Conservation (phyloP, 805 yeast genomes). For the Komagataella ulmi region DNA sequence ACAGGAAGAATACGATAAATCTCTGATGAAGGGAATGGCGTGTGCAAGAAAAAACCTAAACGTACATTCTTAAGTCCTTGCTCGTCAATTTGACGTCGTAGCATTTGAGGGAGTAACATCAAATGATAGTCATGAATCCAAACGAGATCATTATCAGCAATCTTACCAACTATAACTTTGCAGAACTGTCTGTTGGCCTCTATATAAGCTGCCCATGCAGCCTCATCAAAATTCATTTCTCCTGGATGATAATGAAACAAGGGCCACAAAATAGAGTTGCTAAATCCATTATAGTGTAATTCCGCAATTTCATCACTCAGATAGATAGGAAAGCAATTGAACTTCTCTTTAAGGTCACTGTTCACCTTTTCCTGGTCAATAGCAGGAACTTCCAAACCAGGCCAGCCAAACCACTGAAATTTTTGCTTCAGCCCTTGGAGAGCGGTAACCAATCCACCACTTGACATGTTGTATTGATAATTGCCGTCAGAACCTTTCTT, state of each 20-base stretch:
- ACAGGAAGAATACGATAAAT: slow-evolving; percentile 94
- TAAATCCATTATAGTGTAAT: slow-evolving; percentile 91
- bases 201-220: slow-evolving; percentile 95
- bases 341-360: slow-evolving; percentile 57
- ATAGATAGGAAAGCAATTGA: slow-evolving; percentile 85
- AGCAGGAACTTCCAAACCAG: slow-evolving; percentile 78
- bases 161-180: slow-evolving; percentile 49
- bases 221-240: slow-evolving; percentile 95
- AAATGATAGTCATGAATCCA: slow-evolving; percentile 99
- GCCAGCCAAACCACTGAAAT: slow-evolving; percentile 99
- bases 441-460: slow-evolving; percentile 96
- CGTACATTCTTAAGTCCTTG: slow-evolving; percentile 41
- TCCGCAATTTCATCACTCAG: slow-evolving; percentile 85
- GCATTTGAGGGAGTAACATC: slow-evolving; percentile 86
- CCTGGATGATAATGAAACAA: slow-evolving; percentile 98
- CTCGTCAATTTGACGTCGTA: slow-evolving; percentile 46
- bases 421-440: slow-evolving; percentile 82
- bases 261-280: slow-evolving; percentile 95
- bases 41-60: slow-evolving; percentile 89
- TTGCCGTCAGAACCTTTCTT: slow-evolving; percentile 45
- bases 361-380: slow-evolving; percentile 59
- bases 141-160: slow-evolving; percentile 72
- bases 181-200: slow-evolving; percentile 86
- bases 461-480: slow-evolving; percentile 82
- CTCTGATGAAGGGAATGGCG: slow-evolving; percentile 96